A percentile compares a stretch with the other conserved stretches of the same genome.
phyloP scores from a whole-genome alignment of 2,329 filamentous ascomycete genomes.

The Xylariales sp. region DNA sequence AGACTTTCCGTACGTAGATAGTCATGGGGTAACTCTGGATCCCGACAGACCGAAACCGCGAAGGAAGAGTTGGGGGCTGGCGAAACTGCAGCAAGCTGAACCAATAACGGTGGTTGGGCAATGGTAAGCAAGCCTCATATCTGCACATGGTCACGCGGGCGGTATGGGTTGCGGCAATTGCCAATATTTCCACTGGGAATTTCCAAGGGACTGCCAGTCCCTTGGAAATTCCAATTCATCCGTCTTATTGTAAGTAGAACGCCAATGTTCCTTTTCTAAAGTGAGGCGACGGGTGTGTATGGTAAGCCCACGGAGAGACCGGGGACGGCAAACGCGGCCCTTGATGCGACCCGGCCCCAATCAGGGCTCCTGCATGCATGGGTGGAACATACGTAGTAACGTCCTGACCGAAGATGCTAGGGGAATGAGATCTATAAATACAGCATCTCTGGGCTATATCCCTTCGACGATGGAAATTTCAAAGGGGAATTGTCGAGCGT shows the following conservation, averaged over 20 bases:
- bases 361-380: constrained; percentile 13
- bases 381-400: neutral
- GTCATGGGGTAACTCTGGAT: neutral
- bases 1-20: neutral
- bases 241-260: constrained; percentile 8
- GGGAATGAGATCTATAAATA: constrained; percentile 5
- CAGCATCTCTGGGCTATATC: neutral
- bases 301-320: neutral
- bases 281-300: constrained; percentile 4
- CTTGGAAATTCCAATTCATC: neutral
- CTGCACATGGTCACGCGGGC: constrained; percentile 8
- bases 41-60: constrained; percentile 1
- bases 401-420: neutral
- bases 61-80: constrained; percentile 7
- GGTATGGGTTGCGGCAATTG: neutral
- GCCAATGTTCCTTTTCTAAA: neutral
- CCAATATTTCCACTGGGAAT: constrained; percentile 10
- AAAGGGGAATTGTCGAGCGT: neutral
- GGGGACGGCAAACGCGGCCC: neutral
- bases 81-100: constrained; percentile 7
- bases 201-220: neutral
- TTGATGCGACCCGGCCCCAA: constrained; percentile 18
- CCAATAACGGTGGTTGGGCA: constrained; percentile 7
- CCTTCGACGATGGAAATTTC: constrained; percentile 12
- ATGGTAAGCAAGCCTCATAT: constrained; percentile 25